phyloP scores from a whole-genome alignment of 2,329 filamentous ascomycete species.

The Xylariaceae sp. region DNA sequence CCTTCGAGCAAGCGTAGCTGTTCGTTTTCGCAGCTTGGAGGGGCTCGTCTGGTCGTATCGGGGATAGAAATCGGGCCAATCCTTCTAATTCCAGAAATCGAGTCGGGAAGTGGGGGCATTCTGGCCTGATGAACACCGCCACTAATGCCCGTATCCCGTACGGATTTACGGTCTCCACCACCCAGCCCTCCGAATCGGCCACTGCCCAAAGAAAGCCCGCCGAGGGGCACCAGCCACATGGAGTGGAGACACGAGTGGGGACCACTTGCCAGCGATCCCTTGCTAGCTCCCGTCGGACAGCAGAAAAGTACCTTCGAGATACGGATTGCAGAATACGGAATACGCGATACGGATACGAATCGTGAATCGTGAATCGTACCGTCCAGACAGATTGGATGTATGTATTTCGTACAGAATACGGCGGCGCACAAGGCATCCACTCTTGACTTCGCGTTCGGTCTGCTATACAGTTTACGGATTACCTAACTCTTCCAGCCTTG shows the following conservation, averaged over 20 bases:
- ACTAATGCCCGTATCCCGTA: constrained; percentile 1
- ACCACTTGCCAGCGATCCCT: too few species aligned
- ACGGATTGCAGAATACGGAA: not conserved
- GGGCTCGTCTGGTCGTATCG: too few species aligned
- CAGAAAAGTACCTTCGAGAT: not conserved
- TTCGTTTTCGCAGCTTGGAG: not conserved
- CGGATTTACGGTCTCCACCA: not conserved
- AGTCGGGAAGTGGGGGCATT: constrained; percentile 8
- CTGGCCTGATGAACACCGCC: constrained; percentile 5
- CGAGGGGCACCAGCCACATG: constrained; percentile 7
- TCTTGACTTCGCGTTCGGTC: not conserved
- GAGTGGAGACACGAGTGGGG: too few species aligned
- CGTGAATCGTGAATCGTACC: too few species aligned
- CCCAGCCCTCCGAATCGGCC: constrained; percentile 15
- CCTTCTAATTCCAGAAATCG: not conserved
- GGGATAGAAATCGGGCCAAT: not conserved
- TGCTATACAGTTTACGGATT: not conserved
- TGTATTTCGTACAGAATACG: too few species aligned
- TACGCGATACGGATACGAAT: not conserved
- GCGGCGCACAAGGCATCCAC: too few species aligned
- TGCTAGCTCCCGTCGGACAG: too few species aligned
- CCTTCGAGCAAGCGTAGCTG: not conserved
- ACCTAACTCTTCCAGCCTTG: constrained; percentile 10
- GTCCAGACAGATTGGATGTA: too few species aligned
- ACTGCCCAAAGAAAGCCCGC: constrained; percentile 17